phyloP scores from a whole-genome alignment of 2,329 filamentous ascomycete genomes.

The Hymenoscyphus fraxineus region DNA sequence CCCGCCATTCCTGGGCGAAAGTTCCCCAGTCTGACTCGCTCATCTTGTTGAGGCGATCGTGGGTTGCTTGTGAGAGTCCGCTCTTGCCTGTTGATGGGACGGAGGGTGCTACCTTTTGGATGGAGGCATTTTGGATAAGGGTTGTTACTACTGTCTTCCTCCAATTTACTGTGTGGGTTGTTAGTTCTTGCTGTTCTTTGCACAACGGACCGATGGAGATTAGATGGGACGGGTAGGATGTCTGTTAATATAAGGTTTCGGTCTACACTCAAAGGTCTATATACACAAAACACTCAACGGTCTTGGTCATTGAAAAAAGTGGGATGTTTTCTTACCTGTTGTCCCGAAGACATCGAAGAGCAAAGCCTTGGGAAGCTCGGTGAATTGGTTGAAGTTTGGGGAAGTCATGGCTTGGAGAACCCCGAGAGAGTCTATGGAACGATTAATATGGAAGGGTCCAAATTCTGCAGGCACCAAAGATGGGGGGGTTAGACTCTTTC shows the following conservation, averaged over 20 bases:
- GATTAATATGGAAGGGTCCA: too few relatives aligned
- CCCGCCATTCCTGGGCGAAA: conserved; percentile 69
- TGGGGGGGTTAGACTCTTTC: too few relatives aligned
- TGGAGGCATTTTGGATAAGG: conserved; percentile 39
- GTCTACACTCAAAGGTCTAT: background rate
- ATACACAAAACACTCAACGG: background rate
- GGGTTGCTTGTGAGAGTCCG: conserved; percentile 45
- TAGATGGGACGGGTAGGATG: background rate
- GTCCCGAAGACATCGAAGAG: conserved; percentile 79
- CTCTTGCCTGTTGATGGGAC: conserved; percentile 45
- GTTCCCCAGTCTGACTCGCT: conserved; percentile 55
- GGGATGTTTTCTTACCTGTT: conserved; percentile 41
- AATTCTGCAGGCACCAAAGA: too few relatives aligned
- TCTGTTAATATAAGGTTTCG: background rate
- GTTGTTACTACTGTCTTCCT: conserved; percentile 60
- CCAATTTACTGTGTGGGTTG: conserved; percentile 59
- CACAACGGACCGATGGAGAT: background rate
- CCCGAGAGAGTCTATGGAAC: background rate
- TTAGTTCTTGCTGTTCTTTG: background rate
- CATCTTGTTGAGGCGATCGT: conserved; percentile 47
- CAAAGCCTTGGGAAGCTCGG: conserved; percentile 49
- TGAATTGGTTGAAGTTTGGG: conserved; percentile 22
- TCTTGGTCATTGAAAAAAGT: background rate
- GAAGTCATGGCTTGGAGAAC: conserved; percentile 12
- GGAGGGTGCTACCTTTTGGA: conserved; percentile 43